Percentiles rank a stretch among this genome's conserved stretches.
Evolutionary conservation across 495 filamentous ascomycete species (phyloP).

Genomic region (Penicillium egyptiacum): DNA sequence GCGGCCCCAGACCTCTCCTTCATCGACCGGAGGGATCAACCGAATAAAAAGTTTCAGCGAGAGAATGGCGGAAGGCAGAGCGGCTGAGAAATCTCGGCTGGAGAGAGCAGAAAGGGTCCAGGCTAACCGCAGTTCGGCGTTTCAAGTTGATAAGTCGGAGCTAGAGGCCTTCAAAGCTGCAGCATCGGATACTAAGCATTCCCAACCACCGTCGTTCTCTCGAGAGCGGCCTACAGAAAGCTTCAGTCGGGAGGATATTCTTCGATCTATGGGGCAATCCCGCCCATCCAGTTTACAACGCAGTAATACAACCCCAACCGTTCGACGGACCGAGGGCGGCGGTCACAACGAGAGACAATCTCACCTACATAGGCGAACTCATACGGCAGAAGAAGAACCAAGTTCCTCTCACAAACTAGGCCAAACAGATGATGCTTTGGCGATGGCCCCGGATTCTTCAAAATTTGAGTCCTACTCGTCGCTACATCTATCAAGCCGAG

Average conservation of each 20-base stretch:
- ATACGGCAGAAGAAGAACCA: slow-evolving; percentile 35
- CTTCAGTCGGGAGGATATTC: slow-evolving; percentile 64
- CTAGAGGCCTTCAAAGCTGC: slow-evolving; percentile 64
- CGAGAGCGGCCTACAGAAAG: slow-evolving; percentile 47
- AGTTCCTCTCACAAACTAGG: slow-evolving; percentile 13
- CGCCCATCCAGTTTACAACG: slow-evolving; percentile 40
- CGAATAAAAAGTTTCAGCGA: slow-evolving; percentile 80
- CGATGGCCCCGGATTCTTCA: slow-evolving; percentile 39
- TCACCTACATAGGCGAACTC: slow-evolving; percentile 26
- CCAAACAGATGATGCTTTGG: slow-evolving; percentile 13
- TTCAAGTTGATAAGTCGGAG: slow-evolving; percentile 64
- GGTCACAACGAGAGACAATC: slow-evolving; percentile 21
- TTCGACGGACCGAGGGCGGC: slow-evolving; percentile 32
- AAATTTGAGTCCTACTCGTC: slow-evolving; percentile 83
- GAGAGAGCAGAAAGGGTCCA: slow-evolving; percentile 56
- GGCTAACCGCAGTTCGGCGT: slow-evolving; percentile 67
- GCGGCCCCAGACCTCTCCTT: slow-evolving; percentile 30
- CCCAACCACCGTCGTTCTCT: slow-evolving; percentile 42
- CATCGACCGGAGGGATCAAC: slow-evolving; percentile 28
- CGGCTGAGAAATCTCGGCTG: slow-evolving; percentile 46
- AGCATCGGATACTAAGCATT: slow-evolving; percentile 46
- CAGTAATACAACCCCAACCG: slow-evolving; percentile 53
- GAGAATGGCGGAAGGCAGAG: slow-evolving; percentile 67
- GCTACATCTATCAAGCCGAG: slow-evolving; percentile 79
- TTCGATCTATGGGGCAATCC: slow-evolving; percentile 44